These are phyloP conservation scores for Flaveria sonorensis DNA, from an alignment of 129 eudicot species.

Conservation along the genomic window DNA sequence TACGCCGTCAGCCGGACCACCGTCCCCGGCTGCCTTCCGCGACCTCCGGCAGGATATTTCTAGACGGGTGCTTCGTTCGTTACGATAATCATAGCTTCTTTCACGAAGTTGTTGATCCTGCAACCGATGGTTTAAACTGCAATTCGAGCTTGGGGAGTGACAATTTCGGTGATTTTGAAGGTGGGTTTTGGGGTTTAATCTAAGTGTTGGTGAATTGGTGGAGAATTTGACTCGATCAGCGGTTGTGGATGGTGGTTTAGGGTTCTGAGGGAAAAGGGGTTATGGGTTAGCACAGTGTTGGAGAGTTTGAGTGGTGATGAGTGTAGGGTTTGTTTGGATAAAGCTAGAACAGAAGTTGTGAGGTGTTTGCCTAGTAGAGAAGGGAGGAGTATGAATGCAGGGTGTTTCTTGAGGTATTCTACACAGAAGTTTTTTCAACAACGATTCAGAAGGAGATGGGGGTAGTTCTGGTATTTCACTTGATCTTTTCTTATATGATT, in stretches of 20 bases:
- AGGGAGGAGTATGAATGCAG: slow-evolving; percentile 68
- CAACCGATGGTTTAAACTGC: slow-evolving; percentile 44
- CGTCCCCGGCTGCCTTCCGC: slow-evolving; percentile 67
- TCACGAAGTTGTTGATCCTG: slow-evolving; percentile 39
- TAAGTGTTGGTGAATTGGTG: slow-evolving; percentile 36
- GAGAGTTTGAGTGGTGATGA: slow-evolving; percentile 47
- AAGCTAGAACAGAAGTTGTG: slow-evolving; percentile 37
- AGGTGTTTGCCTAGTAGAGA: slow-evolving; percentile 65
- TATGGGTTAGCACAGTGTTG: slow-evolving; percentile 85
- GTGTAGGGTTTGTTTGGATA: slow-evolving; percentile 58
- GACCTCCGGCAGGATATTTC: slow-evolving; percentile 47
- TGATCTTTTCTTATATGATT: background rate
- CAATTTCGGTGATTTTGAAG: slow-evolving; percentile 16
- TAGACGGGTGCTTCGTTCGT: slow-evolving; percentile 69
- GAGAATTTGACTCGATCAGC: slow-evolving; percentile 51
- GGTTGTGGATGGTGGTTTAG: slow-evolving; percentile 36
- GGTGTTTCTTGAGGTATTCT: slow-evolving; percentile 77
- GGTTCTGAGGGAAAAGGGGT: slow-evolving; percentile 48
- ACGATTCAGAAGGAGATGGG: slow-evolving; percentile 27
- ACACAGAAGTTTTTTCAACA: slow-evolving; percentile 51
- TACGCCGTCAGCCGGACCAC: slow-evolving; percentile 79
- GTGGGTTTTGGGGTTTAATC: slow-evolving; percentile 26
- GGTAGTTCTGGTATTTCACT: slow-evolving; percentile 40
- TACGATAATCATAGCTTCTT: slow-evolving; percentile 55
- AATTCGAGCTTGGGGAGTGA: slow-evolving; percentile 12